Evolutionary conservation across 2,329 filamentous ascomycete species (phyloP), one percentile per base, ranked within the genome.

Genomic region (Diaporthe sp.): DNA sequence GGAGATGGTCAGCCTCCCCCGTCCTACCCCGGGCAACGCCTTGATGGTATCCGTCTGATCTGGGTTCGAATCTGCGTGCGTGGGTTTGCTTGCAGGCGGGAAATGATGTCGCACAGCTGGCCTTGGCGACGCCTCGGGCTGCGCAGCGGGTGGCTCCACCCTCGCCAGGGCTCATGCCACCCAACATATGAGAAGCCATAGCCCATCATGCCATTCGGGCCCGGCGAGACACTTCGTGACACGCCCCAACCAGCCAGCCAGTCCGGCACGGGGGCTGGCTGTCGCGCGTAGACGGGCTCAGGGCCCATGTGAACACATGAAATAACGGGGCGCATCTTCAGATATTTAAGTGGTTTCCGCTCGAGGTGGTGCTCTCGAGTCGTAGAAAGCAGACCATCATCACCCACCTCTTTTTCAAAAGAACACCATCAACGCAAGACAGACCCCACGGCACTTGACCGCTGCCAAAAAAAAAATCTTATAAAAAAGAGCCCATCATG

Each of bases 311-410:
- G 59, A 39, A 42, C 32, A 13, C 5, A 13, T 25, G 70, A 27
- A 19, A 19, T 53, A 44, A n/a, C 22, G 44, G 39, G 59, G 22
- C 55, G 15, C 35, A 12, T 44, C 51, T 73, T 47, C 58, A 66
- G 51, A 70, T 75, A 75, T 73, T 75, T 75, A 75, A 75, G 58
- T 53, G 50, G 47, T 61, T 44, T 59, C 66, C 61, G 58, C 63
- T 65, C 71, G 25, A 68, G 50, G 35, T 66, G 42, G 32, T 73
- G 66, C 70, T 56, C 56, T 63, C 50, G 61, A 30, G 37, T 15
- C 17, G 37, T 56, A 39, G 71, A 75, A 58, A 71, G 71, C 71
- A 75, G 65, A 63, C 71, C 71, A 73, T 70, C 74, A 71, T 66
- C 74, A 68, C 71, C 66, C 50, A 44, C 53, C 63, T 68, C 47